phyloP scores from a whole-genome alignment of 208 protist genomes.

The Acanthamoeba triangularis region DNA sequence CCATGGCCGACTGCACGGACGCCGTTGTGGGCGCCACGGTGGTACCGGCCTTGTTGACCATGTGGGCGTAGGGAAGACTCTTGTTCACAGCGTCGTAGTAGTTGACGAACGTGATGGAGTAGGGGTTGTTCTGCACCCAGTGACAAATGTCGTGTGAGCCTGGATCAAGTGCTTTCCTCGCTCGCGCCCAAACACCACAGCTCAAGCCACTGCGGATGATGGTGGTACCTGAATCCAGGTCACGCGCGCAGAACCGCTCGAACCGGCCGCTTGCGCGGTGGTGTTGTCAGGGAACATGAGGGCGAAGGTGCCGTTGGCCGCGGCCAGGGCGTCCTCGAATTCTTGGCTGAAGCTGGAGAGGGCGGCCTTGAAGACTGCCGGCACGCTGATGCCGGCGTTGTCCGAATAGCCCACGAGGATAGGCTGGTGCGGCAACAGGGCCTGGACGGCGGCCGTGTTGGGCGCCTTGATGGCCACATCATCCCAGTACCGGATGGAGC shows the following conservation, averaged over 20 bases:
- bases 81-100: not conserved
- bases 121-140: not conserved
- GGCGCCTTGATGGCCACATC: not conserved
- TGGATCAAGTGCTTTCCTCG: too few species aligned
- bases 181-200: too few species aligned
- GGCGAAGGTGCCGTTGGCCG: constrained; percentile 15
- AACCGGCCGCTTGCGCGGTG: not conserved
- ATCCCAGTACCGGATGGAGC: not conserved
- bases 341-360: constrained; percentile 39
- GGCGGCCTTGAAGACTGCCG: constrained; percentile 16
- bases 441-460: not conserved
- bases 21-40: not conserved
- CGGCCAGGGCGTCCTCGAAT: not conserved
- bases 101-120: constrained; percentile 2
- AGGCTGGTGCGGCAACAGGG: not conserved
- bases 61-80: not conserved
- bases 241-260: not conserved
- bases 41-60: not conserved
- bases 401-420: constrained; percentile 39
- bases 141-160: too few species aligned
- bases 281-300: not conserved
- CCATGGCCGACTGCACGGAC: not conserved
- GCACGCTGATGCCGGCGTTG: constrained; percentile 32
- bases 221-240: too few species aligned
- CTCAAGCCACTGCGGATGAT: too few species aligned